These are phyloP conservation scores for Elymus sibiricus DNA, from an alignment of 176 grass and related monocot species.

Conservation along the genomic window DNA sequence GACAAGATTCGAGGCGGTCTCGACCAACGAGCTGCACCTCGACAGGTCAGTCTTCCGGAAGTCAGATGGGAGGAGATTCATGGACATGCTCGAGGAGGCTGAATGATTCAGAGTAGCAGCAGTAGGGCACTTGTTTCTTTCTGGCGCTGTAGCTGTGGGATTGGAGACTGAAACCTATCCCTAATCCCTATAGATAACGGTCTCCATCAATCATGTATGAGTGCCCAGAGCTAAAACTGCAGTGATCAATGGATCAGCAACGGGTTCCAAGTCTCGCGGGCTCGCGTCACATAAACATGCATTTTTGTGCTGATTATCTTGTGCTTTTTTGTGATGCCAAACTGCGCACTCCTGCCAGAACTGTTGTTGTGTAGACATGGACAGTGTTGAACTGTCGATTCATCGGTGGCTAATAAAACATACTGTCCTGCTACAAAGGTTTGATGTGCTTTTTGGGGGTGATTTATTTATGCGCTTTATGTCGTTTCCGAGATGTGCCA, in stretches of 20 bases:
- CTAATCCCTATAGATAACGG: not conserved
- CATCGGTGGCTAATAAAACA: not conserved
- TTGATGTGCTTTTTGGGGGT: not conserved
- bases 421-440: not conserved
- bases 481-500: not conserved
- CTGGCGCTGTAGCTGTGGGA: not conserved
- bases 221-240: not conserved
- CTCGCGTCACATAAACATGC: not conserved
- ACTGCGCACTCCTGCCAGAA: not conserved
- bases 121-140: not conserved
- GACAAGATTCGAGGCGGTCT: slow-evolving; percentile 77
- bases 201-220: not conserved
- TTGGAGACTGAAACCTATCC: not conserved
- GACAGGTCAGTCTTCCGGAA: slow-evolving; percentile 55
- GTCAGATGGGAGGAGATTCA: slow-evolving; percentile 49
- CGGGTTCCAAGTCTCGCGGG: not conserved
- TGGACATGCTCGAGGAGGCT: slow-evolving; percentile 84
- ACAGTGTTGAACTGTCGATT: not conserved
- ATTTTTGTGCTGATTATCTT: not conserved
- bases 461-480: not conserved
- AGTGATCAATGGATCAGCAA: not conserved
- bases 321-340: not conserved
- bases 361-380: not conserved
- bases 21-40: slow-evolving; percentile 49
- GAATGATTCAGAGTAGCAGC: slow-evolving; percentile 31